Evolutionary conservation across 2,329 filamentous ascomycete species (phyloP).

Genomic region (Septoria petroselini): DNA sequence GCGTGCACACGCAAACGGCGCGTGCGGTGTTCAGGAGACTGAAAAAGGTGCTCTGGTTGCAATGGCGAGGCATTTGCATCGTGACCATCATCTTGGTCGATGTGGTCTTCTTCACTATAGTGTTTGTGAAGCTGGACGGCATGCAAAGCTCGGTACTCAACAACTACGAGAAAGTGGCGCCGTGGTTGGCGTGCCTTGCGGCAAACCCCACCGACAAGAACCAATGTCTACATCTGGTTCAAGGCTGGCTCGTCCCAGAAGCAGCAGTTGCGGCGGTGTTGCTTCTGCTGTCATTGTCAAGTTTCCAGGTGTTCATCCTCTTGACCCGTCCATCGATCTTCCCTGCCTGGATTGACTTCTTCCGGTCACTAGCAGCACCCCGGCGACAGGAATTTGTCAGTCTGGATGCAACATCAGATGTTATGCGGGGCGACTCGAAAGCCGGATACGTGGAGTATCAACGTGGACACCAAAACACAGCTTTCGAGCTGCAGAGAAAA

Average conservation of each 20-base stretch:
- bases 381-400: slow-evolving; percentile 81
- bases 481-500: slow-evolving; percentile 37
- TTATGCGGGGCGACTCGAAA: slow-evolving; percentile 28
- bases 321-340: slow-evolving; percentile 83
- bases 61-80: slow-evolving; percentile 90
- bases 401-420: slow-evolving; percentile 60
- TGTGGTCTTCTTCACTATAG: slow-evolving; percentile 87
- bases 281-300: slow-evolving; percentile 74
- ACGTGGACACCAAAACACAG: slow-evolving; percentile 32
- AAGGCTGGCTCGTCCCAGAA: slow-evolving; percentile 66
- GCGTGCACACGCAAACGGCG: slow-evolving; percentile 74
- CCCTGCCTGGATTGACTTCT: slow-evolving; percentile 72
- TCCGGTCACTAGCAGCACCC: slow-evolving; percentile 46
- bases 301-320: slow-evolving; percentile 78
- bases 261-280: slow-evolving; percentile 77
- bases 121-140: slow-evolving; percentile 85
- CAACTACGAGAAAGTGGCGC: slow-evolving; percentile 54
- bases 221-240: slow-evolving; percentile 61
- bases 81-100: slow-evolving; percentile 86
- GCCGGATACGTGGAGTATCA: slow-evolving; percentile 27
- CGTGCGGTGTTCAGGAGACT: slow-evolving; percentile 85
- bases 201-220: slow-evolving; percentile 58
- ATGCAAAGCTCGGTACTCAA: slow-evolving; percentile 58
- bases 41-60: slow-evolving; percentile 78
- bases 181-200: slow-evolving; percentile 73